Conservation (phyloP, 805 yeast genomes). For the Jamesozyma jinghongensis region DNA sequence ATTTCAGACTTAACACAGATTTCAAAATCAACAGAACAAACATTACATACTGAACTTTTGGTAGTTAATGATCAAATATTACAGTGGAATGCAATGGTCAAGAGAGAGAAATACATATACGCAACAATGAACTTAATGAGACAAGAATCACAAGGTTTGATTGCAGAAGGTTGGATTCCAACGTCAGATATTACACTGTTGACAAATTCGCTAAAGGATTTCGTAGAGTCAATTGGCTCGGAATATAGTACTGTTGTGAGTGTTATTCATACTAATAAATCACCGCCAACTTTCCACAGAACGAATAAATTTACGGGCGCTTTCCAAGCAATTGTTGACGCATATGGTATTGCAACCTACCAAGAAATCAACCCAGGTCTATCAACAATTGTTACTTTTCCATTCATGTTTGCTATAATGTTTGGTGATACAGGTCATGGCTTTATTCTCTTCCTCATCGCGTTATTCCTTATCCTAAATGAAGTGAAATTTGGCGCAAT, state of each 20-base stretch:
- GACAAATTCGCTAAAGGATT: conserved; percentile 53
- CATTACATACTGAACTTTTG: conserved; percentile 67
- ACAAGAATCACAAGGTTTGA: conserved; percentile 74
- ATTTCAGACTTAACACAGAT: conserved; percentile 52
- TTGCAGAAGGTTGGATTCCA: conserved; percentile 98
- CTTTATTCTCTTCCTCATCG: conserved; percentile 66
- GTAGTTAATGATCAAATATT: conserved; percentile 68
- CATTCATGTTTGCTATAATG: conserved; percentile 98
- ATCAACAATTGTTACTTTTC: conserved; percentile 91
- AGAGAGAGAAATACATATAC: conserved; percentile 78
- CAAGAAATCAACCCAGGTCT: conserved; percentile 94
- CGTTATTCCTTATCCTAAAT: conserved; percentile 57
- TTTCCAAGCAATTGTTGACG: conserved; percentile 88
- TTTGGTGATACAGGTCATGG: conserved; percentile 99
- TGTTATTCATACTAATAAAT: conserved; percentile 61
- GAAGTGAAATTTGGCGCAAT: conserved; percentile 61
- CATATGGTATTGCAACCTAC: conserved; percentile 89
- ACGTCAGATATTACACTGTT: conserved; percentile 60
- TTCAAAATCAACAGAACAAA: conserved; percentile 52
- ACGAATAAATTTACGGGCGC: conserved; percentile 93
- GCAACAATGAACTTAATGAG: conserved; percentile 67
- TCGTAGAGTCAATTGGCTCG: conserved; percentile 26
- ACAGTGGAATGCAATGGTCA: conserved; percentile 59
- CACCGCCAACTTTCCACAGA: conserved; percentile 91
- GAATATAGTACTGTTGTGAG: conserved; percentile 48